Conservation (phyloP, 306 rosid species). For the Quercus engelmannii region DNA sequence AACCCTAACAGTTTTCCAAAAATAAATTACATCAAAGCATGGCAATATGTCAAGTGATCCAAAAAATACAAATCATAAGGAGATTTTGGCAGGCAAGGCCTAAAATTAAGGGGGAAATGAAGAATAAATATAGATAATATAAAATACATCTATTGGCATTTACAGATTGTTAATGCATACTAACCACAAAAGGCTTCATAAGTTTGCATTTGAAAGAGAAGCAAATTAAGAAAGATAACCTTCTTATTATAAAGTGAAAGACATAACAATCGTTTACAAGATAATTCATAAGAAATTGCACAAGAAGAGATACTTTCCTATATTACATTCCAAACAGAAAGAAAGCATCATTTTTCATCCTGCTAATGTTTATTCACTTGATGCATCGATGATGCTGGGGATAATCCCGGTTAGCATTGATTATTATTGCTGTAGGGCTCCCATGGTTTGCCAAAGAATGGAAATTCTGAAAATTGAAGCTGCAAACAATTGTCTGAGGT, state of each 20-base stretch:
- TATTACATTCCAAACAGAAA: slow-evolving; percentile 50
- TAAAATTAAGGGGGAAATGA: background rate
- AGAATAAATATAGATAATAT: background rate
- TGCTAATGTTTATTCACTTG: slow-evolving; percentile 29
- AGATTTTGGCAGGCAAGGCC: slow-evolving; percentile 4
- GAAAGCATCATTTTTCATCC: slow-evolving; percentile 29
- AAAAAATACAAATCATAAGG: background rate
- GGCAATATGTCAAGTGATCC: slow-evolving; percentile 12
- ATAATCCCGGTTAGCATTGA: slow-evolving; percentile 12
- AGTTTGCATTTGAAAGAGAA: slow-evolving; percentile 7
- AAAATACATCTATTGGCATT: background rate
- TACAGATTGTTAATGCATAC: background rate
- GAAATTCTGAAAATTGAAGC: slow-evolving; percentile 62
- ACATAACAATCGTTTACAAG: slow-evolving; percentile 20
- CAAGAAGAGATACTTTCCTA: slow-evolving; percentile 33
- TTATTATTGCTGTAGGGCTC: slow-evolving; percentile 48
- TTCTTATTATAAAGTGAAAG: slow-evolving; percentile 16
- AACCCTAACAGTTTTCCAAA: slow-evolving; percentile 37
- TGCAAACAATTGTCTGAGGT: slow-evolving; percentile 30
- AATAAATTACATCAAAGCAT: slow-evolving; percentile 11
- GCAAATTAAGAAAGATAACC: slow-evolving; percentile 13
- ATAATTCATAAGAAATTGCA: slow-evolving; percentile 25
- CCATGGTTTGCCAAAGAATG: slow-evolving; percentile 50
- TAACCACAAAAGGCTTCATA: background rate
- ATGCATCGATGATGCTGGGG: slow-evolving; percentile 30